Evolutionary conservation across 1,139 yeast species (phyloP).

Genomic region (Hyphopichia burtonii): DNA sequence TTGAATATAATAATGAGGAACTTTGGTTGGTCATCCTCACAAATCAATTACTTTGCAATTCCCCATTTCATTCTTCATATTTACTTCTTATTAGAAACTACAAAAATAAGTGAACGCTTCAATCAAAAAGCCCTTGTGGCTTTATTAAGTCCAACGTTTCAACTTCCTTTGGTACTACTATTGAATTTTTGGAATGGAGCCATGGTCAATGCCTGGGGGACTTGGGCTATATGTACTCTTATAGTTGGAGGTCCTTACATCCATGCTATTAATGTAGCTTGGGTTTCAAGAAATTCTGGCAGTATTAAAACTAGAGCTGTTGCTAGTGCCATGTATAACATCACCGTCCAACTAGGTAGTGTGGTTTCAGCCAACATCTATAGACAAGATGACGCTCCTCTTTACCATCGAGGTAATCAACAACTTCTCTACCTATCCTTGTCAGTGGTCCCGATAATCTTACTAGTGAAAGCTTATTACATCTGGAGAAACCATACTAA

Average conservation of each 20-base stretch:
- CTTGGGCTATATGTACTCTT: conserved; percentile 49
- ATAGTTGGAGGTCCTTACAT: conserved; percentile 50
- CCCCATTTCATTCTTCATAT: conserved; percentile 45
- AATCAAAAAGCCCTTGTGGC: conserved; percentile 34
- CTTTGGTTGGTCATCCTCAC: conserved; percentile 56
- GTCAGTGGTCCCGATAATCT: conserved; percentile 17
- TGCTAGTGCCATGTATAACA: conserved; percentile 61
- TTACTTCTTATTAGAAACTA: conserved; percentile 33
- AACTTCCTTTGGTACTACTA: conserved; percentile 37
- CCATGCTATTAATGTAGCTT: conserved; percentile 57
- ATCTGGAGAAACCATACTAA: conserved; percentile 45
- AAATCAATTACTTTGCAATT: conserved; percentile 53
- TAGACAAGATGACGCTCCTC: conserved; percentile 55
- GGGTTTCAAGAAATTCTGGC: conserved; percentile 63
- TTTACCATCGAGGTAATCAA: conserved; percentile 54
- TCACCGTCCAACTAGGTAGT: conserved; percentile 56
- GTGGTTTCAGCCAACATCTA: conserved; percentile 57
- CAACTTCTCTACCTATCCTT: conserved; percentile 16
- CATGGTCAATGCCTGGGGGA: conserved; percentile 48
- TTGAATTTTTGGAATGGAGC: conserved; percentile 54
- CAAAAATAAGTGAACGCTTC: conserved; percentile 39
- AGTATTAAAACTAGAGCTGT: conserved; percentile 60
- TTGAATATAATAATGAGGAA: conserved; percentile 49
- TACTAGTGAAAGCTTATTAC: conserved; percentile 39
- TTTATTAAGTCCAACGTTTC: conserved; percentile 36